A percentile compares a stretch with the other conserved stretches of the same genome.
Conservation (phyloP, 768 basidiomycete species). For the Macrocybe gigantea region DNA sequence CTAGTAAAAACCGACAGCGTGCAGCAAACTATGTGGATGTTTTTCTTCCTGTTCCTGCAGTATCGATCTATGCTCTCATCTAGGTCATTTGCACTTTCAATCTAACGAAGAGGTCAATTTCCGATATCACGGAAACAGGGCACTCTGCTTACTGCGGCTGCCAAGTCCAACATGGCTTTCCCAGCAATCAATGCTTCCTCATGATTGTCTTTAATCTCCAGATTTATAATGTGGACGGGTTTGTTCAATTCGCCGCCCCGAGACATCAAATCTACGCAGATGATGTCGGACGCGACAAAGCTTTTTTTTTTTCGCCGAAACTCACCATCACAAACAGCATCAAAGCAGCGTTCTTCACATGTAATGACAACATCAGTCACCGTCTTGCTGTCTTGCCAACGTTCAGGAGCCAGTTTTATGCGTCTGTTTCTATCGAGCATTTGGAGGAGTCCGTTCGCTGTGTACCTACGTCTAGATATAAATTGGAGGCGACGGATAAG, state of each 20-base stretch:
- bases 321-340: conserved; percentile 96
- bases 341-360: conserved; percentile 98
- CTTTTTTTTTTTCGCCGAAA: conserved; percentile 2
- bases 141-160: conserved; percentile 64
- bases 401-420: conserved; percentile 89
- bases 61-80: conserved; percentile 89
- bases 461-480: conserved; percentile 54
- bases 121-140: conserved; percentile 3
- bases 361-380: conserved; percentile 98
- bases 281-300: neutral
- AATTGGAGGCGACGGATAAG: conserved; percentile 3
- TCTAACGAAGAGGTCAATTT: conserved; percentile 38
- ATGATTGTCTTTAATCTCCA: conserved; percentile 99
- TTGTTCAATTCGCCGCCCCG: conserved; percentile 91
- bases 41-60: conserved; percentile 80
- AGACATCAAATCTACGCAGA: conserved; percentile 65
- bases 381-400: conserved; percentile 90
- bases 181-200: conserved; percentile 97
- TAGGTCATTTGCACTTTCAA: conserved; percentile 79
- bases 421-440: conserved; percentile 96
- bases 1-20: conserved; percentile 90
- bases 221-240: conserved; percentile 93
- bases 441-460: conserved; percentile 86
- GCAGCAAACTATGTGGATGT: conserved; percentile 88
- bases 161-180: conserved; percentile 89